phyloP scores from a whole-genome alignment of 352 stramenopile genomes.

The Globisporangium paddicum region DNA sequence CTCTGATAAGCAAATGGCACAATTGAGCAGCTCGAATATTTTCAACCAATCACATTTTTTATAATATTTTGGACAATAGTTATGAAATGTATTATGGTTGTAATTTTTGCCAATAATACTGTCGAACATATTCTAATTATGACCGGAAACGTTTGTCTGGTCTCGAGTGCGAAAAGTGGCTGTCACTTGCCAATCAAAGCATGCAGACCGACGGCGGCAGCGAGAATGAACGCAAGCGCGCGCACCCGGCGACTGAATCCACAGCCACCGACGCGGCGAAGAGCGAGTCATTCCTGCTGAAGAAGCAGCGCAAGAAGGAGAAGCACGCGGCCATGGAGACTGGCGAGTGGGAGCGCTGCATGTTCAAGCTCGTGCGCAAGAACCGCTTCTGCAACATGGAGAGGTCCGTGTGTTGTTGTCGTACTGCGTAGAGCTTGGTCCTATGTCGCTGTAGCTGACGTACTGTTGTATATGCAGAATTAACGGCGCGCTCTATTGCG shows the following conservation, averaged over 20 bases:
- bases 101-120: slow-evolving; percentile 15
- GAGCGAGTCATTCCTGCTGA: slow-evolving; percentile 12
- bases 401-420: slow-evolving; percentile 26
- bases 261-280: not conserved
- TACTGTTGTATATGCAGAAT: slow-evolving; percentile 14
- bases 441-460: no score
- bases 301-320: slow-evolving; percentile 60
- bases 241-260: not conserved
- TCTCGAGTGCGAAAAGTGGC: not conserved
- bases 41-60: slow-evolving; percentile 25
- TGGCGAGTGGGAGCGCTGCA: slow-evolving; percentile 70
- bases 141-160: not conserved
- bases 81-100: no score
- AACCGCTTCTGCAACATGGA: slow-evolving; percentile 81
- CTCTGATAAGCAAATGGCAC: not conserved
- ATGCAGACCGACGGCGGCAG: slow-evolving; percentile 2
- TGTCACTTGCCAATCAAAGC: not conserved
- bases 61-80: not conserved
- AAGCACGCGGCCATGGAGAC: slow-evolving; percentile 44
- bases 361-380: slow-evolving; percentile 78
- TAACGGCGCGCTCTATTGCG: slow-evolving; percentile 52
- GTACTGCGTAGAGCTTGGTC: no score
- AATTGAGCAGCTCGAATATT: slow-evolving; percentile 11
- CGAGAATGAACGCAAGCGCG: slow-evolving; percentile 31
- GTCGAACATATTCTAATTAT: not conserved